Evolutionary conservation across 257 asterid species (phyloP).

Genomic region (Pogostemon cablin): DNA sequence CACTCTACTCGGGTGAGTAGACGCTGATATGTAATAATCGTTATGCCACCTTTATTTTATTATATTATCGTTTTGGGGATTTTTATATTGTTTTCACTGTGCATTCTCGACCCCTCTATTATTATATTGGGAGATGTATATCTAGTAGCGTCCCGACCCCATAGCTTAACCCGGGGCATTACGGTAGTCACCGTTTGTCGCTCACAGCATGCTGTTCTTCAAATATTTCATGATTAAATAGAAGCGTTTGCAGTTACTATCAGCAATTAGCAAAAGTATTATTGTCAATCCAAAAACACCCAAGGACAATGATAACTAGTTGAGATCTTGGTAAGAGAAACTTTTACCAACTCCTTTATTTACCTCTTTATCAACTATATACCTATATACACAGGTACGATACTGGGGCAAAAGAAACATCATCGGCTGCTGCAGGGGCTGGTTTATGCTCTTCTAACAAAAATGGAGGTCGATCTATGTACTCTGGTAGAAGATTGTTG

Average conservation of each 20-base stretch:
- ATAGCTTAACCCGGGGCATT: no score
- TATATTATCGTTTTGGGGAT: no score
- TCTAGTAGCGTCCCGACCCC: no score
- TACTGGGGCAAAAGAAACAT: slow-evolving; percentile 83
- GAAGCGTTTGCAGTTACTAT: slow-evolving; percentile 44
- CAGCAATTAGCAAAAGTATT: slow-evolving; percentile 76
- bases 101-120: no score
- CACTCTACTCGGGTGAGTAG: no score
- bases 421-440: slow-evolving; percentile 72
- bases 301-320: slow-evolving; percentile 56
- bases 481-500: slow-evolving; percentile 79
- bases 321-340: slow-evolving; percentile 71
- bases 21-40: no score
- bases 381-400: slow-evolving; percentile 59
- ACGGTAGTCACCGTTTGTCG: no score
- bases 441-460: slow-evolving; percentile 54
- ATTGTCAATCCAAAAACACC: slow-evolving; percentile 80
- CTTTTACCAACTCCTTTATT: not conserved
- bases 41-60: no score
- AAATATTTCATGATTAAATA: no score
- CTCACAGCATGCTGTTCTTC: no score
- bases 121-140: no score
- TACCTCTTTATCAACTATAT: not conserved
- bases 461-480: slow-evolving; percentile 61
- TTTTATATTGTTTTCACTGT: no score